Evolutionary conservation across 495 filamentous ascomycete species (phyloP), one percentile per base, ranked within the genome.

Genomic region (Penicillium samsonianum): DNA sequence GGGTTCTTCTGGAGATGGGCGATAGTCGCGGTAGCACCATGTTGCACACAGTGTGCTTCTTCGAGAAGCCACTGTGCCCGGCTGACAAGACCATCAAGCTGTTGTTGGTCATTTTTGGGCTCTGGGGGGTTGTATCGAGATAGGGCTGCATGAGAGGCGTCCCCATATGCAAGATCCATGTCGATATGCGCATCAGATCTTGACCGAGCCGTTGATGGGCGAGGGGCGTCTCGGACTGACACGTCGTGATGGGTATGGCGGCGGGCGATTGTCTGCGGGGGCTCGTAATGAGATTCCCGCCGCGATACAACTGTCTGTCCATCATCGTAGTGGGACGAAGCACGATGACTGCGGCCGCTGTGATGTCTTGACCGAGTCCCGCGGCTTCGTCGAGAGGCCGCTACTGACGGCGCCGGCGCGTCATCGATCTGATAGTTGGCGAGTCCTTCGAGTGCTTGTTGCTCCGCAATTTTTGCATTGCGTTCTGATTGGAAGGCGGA

Each of bases 111-210:
- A 17, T 83, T 73, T 8, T 64, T 53, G 17, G 67, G 70, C 1
- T 69, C 57, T 14, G 65, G 60, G n/a, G 48, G 62, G 22, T 60
- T 61, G 42, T 67, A 73, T 55, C 74, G 70, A 68, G 78, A 48
- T 73, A 79, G 55, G 71, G 71, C 55, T 8, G 59, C 58, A 7
- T 73, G 76, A 33, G 78, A 69, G 53, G 67, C 75, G 2, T 80
- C 77, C 35, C 92, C 92, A 67, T 96, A 96, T 17, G 92, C 92
- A 20, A 96, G 78, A 61, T 94, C 80, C 88, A 94, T 90, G 61
- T 96, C 92, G 57, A 95, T 86, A 31, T 84, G 73, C 44, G 85
- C 82, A 41, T 78, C 74, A n/a, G 80, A 79, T 38, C 60, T 72
- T 1, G 78, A 79, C 23, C 75, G 72, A 45, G 59, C 50, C 3